phyloP scores from a whole-genome alignment of 2,329 filamentous ascomycete genomes.

The Pseudogymnoascus destructans region DNA sequence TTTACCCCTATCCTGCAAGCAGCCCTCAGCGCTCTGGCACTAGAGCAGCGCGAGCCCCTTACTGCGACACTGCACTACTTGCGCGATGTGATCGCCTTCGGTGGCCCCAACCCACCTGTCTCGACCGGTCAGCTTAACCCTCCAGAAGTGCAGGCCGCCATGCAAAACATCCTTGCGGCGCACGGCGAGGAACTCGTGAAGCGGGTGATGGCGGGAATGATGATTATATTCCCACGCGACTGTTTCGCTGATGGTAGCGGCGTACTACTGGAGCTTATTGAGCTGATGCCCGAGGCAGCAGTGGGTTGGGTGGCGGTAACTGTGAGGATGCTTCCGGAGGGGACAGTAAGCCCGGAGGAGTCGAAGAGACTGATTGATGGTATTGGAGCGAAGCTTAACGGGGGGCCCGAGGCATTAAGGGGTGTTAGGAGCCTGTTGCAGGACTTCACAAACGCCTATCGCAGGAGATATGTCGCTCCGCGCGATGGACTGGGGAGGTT shows the following conservation, averaged over 20 bases:
- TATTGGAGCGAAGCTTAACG: constrained; percentile 65
- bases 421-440: constrained; percentile 78
- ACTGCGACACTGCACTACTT: constrained; percentile 87
- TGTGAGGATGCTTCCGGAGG: constrained; percentile 68
- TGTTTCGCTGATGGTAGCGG: constrained; percentile 92
- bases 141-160: constrained; percentile 58
- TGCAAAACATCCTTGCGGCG: constrained; percentile 56
- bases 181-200: constrained; percentile 73
- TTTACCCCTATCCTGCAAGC: constrained; percentile 77
- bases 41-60: constrained; percentile 85
- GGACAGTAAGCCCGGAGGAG: constrained; percentile 68
- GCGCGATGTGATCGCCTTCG: constrained; percentile 82
- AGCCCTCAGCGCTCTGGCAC: constrained; percentile 68
- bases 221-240: constrained; percentile 95
- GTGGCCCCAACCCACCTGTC: constrained; percentile 57
- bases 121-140: constrained; percentile 44
- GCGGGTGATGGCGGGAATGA: constrained; percentile 90
- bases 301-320: constrained; percentile 74
- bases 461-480: constrained; percentile 88
- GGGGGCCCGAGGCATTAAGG: constrained; percentile 47
- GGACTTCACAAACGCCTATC: constrained; percentile 93
- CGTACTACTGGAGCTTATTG: constrained; percentile 79
- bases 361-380: constrained; percentile 67
- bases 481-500: constrained; percentile 78
- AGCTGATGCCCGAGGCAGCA: constrained; percentile 69